Evolutionary conservation across 1,284 basidiomycete species (phyloP).

Genomic region (Ceratobasidium sp.): DNA sequence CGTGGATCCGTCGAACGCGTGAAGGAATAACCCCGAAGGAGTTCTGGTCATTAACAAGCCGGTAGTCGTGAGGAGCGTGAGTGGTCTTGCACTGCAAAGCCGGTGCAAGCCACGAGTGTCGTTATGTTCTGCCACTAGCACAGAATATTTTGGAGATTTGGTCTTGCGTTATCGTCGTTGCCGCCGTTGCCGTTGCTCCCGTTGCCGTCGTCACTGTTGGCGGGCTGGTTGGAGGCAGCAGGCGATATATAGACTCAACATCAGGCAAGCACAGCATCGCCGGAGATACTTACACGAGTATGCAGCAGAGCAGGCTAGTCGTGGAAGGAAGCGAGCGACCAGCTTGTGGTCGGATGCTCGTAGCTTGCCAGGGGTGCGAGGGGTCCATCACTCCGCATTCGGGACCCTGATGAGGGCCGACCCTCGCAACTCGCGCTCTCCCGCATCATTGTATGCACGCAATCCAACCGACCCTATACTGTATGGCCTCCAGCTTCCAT

Average conservation of each 20-base stretch:
- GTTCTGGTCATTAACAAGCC: slow-evolving; percentile 40
- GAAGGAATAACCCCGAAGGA: neutral
- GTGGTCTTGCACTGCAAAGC: slow-evolving; percentile 26
- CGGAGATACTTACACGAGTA: slow-evolving; percentile 15
- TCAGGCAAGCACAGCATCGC: slow-evolving; percentile 7
- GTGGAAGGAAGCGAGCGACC: slow-evolving; percentile 28
- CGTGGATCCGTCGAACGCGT: neutral
- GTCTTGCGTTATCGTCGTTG: slow-evolving; percentile 14
- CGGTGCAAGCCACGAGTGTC: slow-evolving; percentile 25
- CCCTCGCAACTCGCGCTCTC: neutral
- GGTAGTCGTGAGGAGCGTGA: slow-evolving; percentile 43
- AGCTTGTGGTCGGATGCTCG: slow-evolving; percentile 33
- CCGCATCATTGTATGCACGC: slow-evolving; percentile 2
- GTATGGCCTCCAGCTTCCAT: neutral
- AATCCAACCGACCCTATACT: neutral
- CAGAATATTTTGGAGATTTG: slow-evolving; percentile 1
- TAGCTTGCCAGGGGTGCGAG: slow-evolving; percentile 8
- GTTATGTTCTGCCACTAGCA: neutral
- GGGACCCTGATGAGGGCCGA: neutral
- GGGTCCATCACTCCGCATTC: slow-evolving; percentile 25
- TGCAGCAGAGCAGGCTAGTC: slow-evolving; percentile 32
- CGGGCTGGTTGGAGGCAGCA: neutral
- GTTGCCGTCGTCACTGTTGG: slow-evolving; percentile 38
- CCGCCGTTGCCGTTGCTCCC: slow-evolving; percentile 17
- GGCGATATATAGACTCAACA: neutral